These are phyloP conservation scores for Schrenkiella parvula DNA, from an alignment of 345 rosid genomes.

Conservation along the genomic window DNA sequence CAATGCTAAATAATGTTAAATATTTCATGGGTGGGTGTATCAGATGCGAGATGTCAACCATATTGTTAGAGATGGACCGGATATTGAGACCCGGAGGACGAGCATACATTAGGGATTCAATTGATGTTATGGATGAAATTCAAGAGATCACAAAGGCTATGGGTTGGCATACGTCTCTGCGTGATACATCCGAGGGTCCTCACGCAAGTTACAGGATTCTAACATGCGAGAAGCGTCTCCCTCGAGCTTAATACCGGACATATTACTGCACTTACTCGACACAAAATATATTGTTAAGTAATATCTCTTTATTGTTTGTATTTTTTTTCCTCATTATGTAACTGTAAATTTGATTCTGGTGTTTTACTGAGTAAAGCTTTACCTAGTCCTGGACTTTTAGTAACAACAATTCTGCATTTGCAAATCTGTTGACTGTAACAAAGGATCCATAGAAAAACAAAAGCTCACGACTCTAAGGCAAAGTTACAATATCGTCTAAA, in stretches of 20 bases:
- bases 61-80: slow-evolving; percentile 98
- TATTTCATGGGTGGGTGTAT: slow-evolving; percentile 11
- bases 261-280: slow-evolving; percentile 1
- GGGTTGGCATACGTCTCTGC: slow-evolving; percentile 74
- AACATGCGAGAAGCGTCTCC: slow-evolving; percentile 71
- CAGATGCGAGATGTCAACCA: slow-evolving; percentile 88
- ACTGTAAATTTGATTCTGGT: slow-evolving; percentile 28
- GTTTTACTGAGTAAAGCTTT: slow-evolving; percentile 18
- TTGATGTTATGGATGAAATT: slow-evolving; percentile 79
- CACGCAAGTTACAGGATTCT: slow-evolving; percentile 87
- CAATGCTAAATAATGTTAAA: background rate
- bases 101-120: slow-evolving; percentile 76
- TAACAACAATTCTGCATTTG: background rate
- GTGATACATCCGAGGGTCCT: slow-evolving; percentile 90
- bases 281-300: slow-evolving; percentile 21
- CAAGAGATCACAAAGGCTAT: slow-evolving; percentile 68
- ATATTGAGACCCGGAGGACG: slow-evolving; percentile 92
- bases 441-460: background rate
- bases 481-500: slow-evolving; percentile 7
- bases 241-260: slow-evolving; percentile 20
- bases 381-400: background rate
- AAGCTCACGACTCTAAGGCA: background rate
- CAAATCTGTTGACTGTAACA: slow-evolving; percentile 6
- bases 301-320: background rate
- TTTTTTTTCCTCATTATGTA: slow-evolving; percentile 5